A percentile compares a stretch with the other conserved stretches of the same genome.
Evolutionary conservation across 306 rosid genomes (phyloP).

Genomic region (Styphnolobium japonicum): DNA sequence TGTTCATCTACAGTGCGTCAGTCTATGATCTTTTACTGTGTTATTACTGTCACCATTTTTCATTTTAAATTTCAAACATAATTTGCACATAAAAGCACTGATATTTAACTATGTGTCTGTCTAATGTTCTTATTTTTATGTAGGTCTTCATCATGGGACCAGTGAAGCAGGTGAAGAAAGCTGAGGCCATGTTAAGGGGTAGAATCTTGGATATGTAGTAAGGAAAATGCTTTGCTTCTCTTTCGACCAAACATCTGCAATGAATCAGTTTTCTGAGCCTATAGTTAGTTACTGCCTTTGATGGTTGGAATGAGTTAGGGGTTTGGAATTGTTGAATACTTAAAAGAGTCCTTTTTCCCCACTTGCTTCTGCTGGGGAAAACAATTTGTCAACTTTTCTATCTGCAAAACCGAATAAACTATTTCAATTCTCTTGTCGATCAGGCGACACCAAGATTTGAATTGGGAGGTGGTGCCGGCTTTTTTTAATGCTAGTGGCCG

Average conservation of each 20-base stretch:
- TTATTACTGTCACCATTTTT: not conserved
- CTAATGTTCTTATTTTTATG: slow-evolving; percentile 20
- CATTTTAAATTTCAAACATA: not conserved
- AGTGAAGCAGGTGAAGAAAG: slow-evolving; percentile 87
- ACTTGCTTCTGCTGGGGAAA: slow-evolving; percentile 5
- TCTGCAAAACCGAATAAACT: slow-evolving; percentile 10
- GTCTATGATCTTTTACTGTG: not conserved
- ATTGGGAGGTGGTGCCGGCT: not conserved
- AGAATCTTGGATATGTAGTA: slow-evolving; percentile 61
- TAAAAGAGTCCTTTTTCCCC: not conserved
- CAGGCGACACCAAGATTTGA: not conserved
- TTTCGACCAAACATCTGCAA: slow-evolving; percentile 16
- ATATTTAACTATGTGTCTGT: not conserved
- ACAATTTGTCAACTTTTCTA: not conserved
- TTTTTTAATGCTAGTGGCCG: not conserved
- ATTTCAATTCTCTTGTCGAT: not conserved
- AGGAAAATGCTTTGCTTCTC: slow-evolving; percentile 15
- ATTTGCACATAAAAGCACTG: not conserved
- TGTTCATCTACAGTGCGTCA: not conserved
- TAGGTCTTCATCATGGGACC: slow-evolving; percentile 90
- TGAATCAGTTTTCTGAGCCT: slow-evolving; percentile 31
- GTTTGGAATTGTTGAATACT: slow-evolving; percentile 19
- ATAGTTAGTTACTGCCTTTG: not conserved
- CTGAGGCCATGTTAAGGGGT: slow-evolving; percentile 95
- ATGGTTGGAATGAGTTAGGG: slow-evolving; percentile 11